These are phyloP conservation scores for Pichia sp. DNA, from an alignment of 1,139 yeast species.

Conservation along the genomic window DNA sequence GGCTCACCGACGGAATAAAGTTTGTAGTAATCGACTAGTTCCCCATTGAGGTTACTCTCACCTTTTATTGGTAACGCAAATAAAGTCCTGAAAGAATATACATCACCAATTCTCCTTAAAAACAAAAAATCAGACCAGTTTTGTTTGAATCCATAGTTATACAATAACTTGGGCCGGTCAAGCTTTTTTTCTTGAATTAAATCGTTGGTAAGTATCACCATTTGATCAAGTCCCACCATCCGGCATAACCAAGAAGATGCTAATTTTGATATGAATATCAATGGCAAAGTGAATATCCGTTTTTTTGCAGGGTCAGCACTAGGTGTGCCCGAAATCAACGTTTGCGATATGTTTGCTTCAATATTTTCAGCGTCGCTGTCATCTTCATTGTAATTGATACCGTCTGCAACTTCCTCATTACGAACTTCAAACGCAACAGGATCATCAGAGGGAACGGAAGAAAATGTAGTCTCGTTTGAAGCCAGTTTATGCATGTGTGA, in stretches of 20 bases:
- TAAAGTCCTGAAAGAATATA: conserved; percentile 43
- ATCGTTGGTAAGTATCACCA: conserved; percentile 25
- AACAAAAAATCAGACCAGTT: conserved; percentile 69
- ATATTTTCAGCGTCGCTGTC: conserved; percentile 3
- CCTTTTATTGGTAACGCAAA: conserved; percentile 54
- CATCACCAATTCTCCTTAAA: conserved; percentile 44
- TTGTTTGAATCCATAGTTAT: conserved; percentile 55
- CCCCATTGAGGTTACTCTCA: conserved; percentile 58
- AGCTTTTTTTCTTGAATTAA: conserved; percentile 16
- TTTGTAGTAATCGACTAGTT: conserved; percentile 58
- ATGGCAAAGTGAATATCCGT: conserved; percentile 1
- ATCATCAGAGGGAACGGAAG: conserved; percentile 37
- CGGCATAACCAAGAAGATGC: conserved; percentile 30
- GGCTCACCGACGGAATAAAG: conserved; percentile 45
- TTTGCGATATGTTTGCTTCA: background rate
- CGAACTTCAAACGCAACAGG: conserved; percentile 4
- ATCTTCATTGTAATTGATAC: conserved; percentile 4
- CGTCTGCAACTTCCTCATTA: conserved; percentile 14
- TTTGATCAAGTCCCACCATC: conserved; percentile 26
- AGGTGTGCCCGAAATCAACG: background rate
- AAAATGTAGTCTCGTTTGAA: conserved; percentile 25
- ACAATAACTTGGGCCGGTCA: conserved; percentile 11
- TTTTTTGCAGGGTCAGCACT: background rate
- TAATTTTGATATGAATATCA: conserved; percentile 10
- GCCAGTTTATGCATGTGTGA: conserved; percentile 32